Conservation (phyloP, 805 yeast species). For the Candida nanaspora region DNA sequence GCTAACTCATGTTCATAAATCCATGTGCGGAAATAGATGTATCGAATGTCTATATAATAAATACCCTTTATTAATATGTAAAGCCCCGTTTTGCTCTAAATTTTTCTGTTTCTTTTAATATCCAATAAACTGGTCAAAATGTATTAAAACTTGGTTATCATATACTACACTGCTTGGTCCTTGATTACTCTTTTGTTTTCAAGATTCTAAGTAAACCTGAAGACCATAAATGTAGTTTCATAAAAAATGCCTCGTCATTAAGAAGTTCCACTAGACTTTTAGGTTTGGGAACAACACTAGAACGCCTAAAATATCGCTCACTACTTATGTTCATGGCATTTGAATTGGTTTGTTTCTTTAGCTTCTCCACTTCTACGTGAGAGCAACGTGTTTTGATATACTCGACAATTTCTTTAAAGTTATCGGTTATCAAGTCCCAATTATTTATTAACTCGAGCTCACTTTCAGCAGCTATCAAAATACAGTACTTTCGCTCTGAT, state of each 20-base stretch:
- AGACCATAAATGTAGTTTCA: constrained; percentile 61
- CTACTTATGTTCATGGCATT: constrained; percentile 18
- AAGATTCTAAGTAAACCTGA: background rate
- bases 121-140: too few relatives aligned
- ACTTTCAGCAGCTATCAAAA: constrained; percentile 49
- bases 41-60: too few relatives aligned
- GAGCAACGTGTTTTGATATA: constrained; percentile 27
- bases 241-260: constrained; percentile 45
- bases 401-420: constrained; percentile 31
- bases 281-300: constrained; percentile 42
- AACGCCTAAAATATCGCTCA: constrained; percentile 52
- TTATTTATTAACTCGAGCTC: constrained; percentile 44
- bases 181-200: background rate
- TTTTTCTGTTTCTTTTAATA: too few relatives aligned
- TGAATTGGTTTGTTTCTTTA: background rate
- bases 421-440: constrained; percentile 45
- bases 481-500: constrained; percentile 59
- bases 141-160: too few relatives aligned
- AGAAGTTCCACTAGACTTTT: constrained; percentile 48
- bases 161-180: background rate
- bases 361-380: constrained; percentile 18
- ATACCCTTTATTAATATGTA: too few relatives aligned
- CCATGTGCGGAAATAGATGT: too few relatives aligned
- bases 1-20: too few relatives aligned
- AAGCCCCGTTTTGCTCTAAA: too few relatives aligned